These are phyloP conservation scores for Cicer bijugum DNA, from an alignment of 306 rosid species.

Conservation along the genomic window DNA sequence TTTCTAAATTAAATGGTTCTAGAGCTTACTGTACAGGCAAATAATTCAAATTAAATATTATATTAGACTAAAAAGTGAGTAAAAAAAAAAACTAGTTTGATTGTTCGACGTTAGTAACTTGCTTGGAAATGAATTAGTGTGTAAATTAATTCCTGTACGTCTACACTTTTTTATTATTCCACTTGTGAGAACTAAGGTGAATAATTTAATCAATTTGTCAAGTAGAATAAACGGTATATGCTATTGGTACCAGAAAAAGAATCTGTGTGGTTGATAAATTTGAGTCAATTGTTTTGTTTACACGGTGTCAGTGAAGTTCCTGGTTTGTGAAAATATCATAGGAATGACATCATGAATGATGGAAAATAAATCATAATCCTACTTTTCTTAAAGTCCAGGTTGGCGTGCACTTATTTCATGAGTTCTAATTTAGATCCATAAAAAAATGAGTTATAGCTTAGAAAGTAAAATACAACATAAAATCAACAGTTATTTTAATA, in stretches of 20 bases:
- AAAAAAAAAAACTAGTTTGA: too few species aligned
- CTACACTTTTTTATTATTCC: constrained; percentile 18
- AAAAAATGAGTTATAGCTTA: too few species aligned
- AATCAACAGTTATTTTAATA: too few species aligned
- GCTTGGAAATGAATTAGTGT: background rate
- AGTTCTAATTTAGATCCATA: too few species aligned
- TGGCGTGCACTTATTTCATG: too few species aligned
- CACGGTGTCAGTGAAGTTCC: constrained; percentile 10
- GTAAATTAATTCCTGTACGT: background rate
- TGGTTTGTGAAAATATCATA: constrained; percentile 5
- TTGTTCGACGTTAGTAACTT: background rate
- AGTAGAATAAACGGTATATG: constrained; percentile 8
- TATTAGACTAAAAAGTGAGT: too few species aligned
- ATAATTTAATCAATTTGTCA: constrained; percentile 3
- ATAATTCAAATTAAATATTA: too few species aligned
- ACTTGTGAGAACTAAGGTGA: constrained; percentile 27
- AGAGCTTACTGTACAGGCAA: too few species aligned
- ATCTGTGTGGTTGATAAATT: constrained; percentile 7
- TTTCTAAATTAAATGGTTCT: too few species aligned
- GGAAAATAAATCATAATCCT: constrained; percentile 4
- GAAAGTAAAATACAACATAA: too few species aligned
- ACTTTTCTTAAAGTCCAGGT: too few species aligned
- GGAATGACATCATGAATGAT: background rate
- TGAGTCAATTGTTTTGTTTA: background rate
- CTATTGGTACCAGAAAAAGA: background rate